Evolutionary conservation across 768 basidiomycete genomes (phyloP).

Genomic region (Dacryopinax primogenitus): DNA sequence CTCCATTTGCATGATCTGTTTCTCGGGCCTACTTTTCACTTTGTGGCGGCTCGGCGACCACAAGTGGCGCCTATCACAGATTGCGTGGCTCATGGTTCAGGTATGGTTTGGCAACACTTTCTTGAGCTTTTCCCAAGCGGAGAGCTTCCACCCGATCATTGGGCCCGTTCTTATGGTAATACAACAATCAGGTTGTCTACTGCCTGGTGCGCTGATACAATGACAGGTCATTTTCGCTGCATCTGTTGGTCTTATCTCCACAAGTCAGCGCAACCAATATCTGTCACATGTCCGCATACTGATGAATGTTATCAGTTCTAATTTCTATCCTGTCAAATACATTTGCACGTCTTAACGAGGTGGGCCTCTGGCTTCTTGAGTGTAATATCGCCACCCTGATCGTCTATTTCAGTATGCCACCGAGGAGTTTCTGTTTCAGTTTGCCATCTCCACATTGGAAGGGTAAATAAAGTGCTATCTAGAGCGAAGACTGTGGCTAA

Average conservation of each 20-base stretch:
- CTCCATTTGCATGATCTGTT: slow-evolving; percentile 60
- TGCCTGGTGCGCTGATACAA: neutral
- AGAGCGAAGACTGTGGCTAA: neutral
- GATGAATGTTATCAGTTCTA: slow-evolving; percentile 37
- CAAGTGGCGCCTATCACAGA: slow-evolving; percentile 1
- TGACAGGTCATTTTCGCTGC: slow-evolving; percentile 71
- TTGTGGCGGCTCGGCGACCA: slow-evolving; percentile 37
- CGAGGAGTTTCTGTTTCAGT: slow-evolving; percentile 73
- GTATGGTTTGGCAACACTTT: slow-evolving; percentile 17
- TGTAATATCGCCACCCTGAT: neutral
- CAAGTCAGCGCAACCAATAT: neutral
- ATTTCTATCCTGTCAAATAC: slow-evolving; percentile 88
- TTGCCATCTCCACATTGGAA: slow-evolving; percentile 74
- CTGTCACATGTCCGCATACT: neutral
- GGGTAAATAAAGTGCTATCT: slow-evolving; percentile 38
- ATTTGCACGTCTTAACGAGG: slow-evolving; percentile 60
- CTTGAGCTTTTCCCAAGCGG: slow-evolving; percentile 34
- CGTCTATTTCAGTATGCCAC: slow-evolving; percentile 39
- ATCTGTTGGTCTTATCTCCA: slow-evolving; percentile 3
- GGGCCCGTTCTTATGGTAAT: slow-evolving; percentile 20
- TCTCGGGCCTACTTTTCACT: slow-evolving; percentile 59
- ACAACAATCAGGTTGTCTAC: neutral
- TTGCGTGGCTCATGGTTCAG: neutral
- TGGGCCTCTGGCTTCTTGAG: slow-evolving; percentile 22
- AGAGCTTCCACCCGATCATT: slow-evolving; percentile 42